These are phyloP conservation scores for Talaromyces sp. DNA, from an alignment of 2,329 filamentous ascomycete genomes.

Conservation along the genomic window DNA sequence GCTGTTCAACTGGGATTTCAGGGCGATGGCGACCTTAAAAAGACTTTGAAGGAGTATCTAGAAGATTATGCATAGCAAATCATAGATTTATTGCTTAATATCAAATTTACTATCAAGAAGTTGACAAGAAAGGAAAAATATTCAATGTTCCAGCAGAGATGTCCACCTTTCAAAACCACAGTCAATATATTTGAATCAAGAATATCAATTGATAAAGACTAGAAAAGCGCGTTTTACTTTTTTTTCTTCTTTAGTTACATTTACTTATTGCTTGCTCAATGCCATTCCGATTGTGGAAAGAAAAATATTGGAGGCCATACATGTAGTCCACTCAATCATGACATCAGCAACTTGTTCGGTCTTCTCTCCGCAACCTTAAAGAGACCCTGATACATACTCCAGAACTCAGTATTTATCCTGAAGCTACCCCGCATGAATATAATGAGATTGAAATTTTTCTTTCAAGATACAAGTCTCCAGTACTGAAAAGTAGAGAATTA, in stretches of 20 bases:
- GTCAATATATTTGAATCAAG: no score
- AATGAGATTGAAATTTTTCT: not conserved
- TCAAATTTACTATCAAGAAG: no score
- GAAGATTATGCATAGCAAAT: not conserved
- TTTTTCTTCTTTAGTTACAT: no score
- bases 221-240: no score
- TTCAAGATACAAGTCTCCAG: not conserved
- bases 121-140: no score
- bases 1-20: slow-evolving; percentile 3
- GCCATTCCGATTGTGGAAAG: no score
- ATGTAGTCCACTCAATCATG: no score
- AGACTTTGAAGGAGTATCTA: not conserved
- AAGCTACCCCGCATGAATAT: not conserved
- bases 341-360: not conserved
- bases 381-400: no score
- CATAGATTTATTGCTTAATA: not conserved
- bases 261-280: no score
- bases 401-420: not conserved
- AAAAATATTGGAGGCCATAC: no score
- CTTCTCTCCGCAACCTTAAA: no score
- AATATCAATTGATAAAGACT: no score
- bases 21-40: not conserved
- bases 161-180: not conserved
- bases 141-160: not conserved
- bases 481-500: slow-evolving; percentile 24